phyloP scores from a whole-genome alignment of 176 grass and related monocot species.

The Triticum monococcum region DNA sequence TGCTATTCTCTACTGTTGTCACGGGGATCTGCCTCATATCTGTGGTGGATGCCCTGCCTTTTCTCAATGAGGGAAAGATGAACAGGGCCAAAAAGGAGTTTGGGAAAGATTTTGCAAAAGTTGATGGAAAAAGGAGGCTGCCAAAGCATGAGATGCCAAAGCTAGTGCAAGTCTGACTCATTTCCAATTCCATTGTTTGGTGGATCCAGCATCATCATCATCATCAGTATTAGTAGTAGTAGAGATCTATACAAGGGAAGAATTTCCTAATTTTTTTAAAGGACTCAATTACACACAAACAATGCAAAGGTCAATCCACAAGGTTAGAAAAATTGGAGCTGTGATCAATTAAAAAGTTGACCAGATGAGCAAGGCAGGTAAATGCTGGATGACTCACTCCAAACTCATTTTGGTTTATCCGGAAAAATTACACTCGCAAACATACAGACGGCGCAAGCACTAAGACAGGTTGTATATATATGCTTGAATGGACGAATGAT shows the following conservation, averaged over 20 bases:
- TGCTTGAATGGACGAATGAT: not conserved
- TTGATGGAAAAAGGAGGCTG: constrained; percentile 16
- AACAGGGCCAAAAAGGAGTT: constrained; percentile 35
- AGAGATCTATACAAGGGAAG: not conserved
- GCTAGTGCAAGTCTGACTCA: constrained; percentile 60
- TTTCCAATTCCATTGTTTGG: constrained; percentile 38
- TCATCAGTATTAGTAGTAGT: constrained; percentile 23
- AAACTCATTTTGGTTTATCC: constrained; percentile 26
- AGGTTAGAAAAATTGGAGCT: not conserved
- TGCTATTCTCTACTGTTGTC: constrained; percentile 23
- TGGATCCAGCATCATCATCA: constrained; percentile 43
- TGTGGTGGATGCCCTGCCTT: constrained; percentile 28
- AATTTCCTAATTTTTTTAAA: not conserved
- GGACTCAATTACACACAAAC: constrained; percentile 30
- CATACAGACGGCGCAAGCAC: not conserved
- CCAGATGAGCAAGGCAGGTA: constrained; percentile 18
- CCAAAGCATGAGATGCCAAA: constrained; percentile 60
- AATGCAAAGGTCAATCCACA: constrained; percentile 21
- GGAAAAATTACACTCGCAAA: not conserved
- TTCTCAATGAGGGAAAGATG: constrained; percentile 33
- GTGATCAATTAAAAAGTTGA: constrained; percentile 14
- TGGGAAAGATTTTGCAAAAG: constrained; percentile 19
- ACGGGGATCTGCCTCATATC: constrained; percentile 36
- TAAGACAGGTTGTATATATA: not conserved
- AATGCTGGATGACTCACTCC: constrained; percentile 39